phyloP scores from a whole-genome alignment of 306 rosid genomes.

The Calophaca sinica region DNA sequence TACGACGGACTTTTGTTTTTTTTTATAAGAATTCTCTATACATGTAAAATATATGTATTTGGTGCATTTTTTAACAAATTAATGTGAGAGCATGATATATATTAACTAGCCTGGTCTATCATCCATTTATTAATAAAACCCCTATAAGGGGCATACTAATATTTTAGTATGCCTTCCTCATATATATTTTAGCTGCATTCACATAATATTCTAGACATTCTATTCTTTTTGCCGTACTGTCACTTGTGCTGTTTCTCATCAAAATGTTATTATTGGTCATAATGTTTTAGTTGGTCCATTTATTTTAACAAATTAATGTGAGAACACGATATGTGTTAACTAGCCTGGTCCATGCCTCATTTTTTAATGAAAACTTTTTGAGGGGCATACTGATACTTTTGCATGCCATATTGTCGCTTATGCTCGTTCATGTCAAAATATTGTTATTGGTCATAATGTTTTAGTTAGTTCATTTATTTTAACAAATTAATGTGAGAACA shows the following conservation, averaged over 20 bases:
- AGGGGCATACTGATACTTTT: too few relatives aligned
- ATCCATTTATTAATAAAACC: conserved; percentile 14
- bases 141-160: background rate
- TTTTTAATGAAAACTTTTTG: too few relatives aligned
- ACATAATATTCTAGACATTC: conserved; percentile 8
- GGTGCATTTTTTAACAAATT: conserved; percentile 4
- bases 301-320: too few relatives aligned
- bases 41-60: background rate
- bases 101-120: background rate
- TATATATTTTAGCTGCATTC: background rate
- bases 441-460: too few relatives aligned
- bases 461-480: too few relatives aligned
- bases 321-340: too few relatives aligned
- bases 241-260: too few relatives aligned
- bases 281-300: background rate
- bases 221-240: background rate
- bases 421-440: too few relatives aligned
- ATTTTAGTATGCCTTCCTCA: background rate
- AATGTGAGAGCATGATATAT: conserved; percentile 20
- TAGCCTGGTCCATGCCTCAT: too few relatives aligned
- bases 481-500: too few relatives aligned
- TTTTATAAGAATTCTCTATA: conserved; percentile 3
- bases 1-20: background rate
- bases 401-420: too few relatives aligned
- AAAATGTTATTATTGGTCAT: background rate